These are phyloP conservation scores for Aspergillus nidulans DNA, from an alignment of 495 filamentous ascomycete genomes.

Conservation along the genomic window DNA sequence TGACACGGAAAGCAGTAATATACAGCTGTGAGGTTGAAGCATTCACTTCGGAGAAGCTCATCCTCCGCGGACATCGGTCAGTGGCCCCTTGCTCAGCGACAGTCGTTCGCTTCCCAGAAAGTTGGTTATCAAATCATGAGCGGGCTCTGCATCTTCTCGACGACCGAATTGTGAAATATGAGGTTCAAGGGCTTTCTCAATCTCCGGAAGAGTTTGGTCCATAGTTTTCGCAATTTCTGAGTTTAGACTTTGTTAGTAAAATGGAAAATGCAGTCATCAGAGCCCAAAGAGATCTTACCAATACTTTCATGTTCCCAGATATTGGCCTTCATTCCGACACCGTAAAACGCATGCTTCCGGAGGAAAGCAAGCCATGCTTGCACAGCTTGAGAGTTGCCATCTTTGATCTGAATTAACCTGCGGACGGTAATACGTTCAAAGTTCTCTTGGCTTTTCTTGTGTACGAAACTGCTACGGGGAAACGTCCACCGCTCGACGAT, in stretches of 20 bases:
- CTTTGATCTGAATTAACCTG: conserved; percentile 86
- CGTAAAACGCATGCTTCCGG: conserved; percentile 84
- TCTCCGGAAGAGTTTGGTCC: conserved; percentile 54
- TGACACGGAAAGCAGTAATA: neutral
- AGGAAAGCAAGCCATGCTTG: conserved; percentile 89
- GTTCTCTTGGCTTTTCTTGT: conserved; percentile 97
- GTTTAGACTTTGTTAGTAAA: conserved; percentile 2
- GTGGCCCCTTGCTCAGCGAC: conserved; percentile 25
- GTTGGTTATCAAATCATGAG: conserved; percentile 23
- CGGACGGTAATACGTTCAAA: conserved; percentile 88
- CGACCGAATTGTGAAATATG: conserved; percentile 63
- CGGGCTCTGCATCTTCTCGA: conserved; percentile 34
- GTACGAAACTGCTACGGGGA: conserved; percentile 80
- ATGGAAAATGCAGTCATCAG: neutral
- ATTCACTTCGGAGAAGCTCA: no score
- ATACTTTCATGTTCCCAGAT: conserved; percentile 81
- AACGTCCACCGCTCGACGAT: conserved; percentile 93
- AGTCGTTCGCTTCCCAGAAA: conserved; percentile 31
- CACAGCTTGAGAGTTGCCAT: conserved; percentile 84
- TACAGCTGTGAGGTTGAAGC: no score
- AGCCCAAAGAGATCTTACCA: conserved; percentile 36
- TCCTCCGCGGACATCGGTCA: conserved; percentile 20
- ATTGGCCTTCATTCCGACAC: conserved; percentile 98
- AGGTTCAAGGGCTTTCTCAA: conserved; percentile 55
- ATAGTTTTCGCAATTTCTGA: conserved; percentile 63